Evolutionary conservation across 768 basidiomycete species (phyloP).

Genomic region (Trametes coccinea): DNA sequence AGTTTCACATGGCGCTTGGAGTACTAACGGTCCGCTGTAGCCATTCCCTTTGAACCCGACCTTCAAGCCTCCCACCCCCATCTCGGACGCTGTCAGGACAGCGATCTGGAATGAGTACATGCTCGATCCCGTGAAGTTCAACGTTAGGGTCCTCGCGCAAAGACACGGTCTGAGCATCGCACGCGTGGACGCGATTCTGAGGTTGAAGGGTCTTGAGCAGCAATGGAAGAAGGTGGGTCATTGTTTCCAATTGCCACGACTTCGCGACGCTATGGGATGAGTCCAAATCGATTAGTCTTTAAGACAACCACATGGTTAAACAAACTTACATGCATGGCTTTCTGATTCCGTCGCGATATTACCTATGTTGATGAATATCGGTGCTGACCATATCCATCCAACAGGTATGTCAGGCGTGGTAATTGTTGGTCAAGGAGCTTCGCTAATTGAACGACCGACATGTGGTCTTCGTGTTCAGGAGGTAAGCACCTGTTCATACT

Average conservation of each 20-base stretch:
- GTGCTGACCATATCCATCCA: slow-evolving; percentile 21
- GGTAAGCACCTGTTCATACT: slow-evolving; percentile 36
- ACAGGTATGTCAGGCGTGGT: slow-evolving; percentile 24
- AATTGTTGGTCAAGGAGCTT: slow-evolving; percentile 16
- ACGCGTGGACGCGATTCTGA: slow-evolving; percentile 80
- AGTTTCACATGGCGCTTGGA: slow-evolving; percentile 1
- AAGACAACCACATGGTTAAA: slow-evolving; percentile 81
- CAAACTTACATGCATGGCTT: slow-evolving; percentile 42
- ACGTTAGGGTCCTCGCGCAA: slow-evolving; percentile 59
- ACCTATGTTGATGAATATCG: slow-evolving; percentile 23
- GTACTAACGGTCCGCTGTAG: slow-evolving; percentile 39
- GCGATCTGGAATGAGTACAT: slow-evolving; percentile 64
- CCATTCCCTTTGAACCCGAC: slow-evolving; percentile 86
- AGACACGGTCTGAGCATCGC: slow-evolving; percentile 68
- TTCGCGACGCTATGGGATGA: slow-evolving; percentile 50
- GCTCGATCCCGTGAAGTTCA: slow-evolving; percentile 54
- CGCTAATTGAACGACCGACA: slow-evolving; percentile 10
- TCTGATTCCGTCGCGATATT: slow-evolving; percentile 31
- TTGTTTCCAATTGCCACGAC: slow-evolving; percentile 25
- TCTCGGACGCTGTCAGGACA: slow-evolving; percentile 60
- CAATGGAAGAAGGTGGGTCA: slow-evolving; percentile 63
- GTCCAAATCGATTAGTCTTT: slow-evolving; percentile 91
- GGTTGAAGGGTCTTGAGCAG: slow-evolving; percentile 77
- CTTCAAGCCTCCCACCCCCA: slow-evolving; percentile 77
- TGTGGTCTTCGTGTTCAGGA: slow-evolving; percentile 33